A percentile compares a stretch with the other conserved stretches of the same genome.
Evolutionary conservation across 345 rosid genomes (phyloP).

Genomic region (Syzygium aromaticum): DNA sequence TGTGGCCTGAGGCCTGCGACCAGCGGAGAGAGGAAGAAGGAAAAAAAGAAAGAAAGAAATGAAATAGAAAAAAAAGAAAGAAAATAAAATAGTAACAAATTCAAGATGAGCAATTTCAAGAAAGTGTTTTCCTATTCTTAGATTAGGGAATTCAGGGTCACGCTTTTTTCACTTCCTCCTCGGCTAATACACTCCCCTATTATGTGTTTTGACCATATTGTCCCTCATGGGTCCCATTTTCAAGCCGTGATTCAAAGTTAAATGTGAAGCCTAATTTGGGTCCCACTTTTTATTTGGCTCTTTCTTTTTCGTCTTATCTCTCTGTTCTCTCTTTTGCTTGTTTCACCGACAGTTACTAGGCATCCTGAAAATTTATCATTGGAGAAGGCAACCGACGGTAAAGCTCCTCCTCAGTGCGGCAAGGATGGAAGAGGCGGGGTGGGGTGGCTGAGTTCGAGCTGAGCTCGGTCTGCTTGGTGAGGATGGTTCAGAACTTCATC

Average conservation of each 20-base stretch:
- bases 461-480: slow-evolving; percentile 30
- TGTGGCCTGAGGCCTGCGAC: too few relatives aligned
- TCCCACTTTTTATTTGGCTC: background rate
- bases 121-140: too few relatives aligned
- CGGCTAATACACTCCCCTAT: background rate
- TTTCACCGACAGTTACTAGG: background rate
- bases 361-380: background rate
- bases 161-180: background rate
- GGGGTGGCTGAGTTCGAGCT: slow-evolving; percentile 24
- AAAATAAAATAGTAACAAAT: too few relatives aligned
- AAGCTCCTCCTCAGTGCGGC: background rate
- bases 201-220: background rate
- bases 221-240: background rate
- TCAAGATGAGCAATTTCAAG: too few relatives aligned
- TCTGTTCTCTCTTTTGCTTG: background rate
- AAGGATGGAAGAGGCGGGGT: background rate
- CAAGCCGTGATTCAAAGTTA: background rate
- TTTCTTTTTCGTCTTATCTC: background rate
- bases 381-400: background rate
- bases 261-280: background rate
- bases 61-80: too few relatives aligned
- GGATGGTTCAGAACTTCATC: slow-evolving; percentile 40
- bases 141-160: background rate
- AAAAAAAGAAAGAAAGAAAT: too few relatives aligned
- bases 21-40: too few relatives aligned